Evolutionary conservation across 148 eudicot species (phyloP), one percentile per base, ranked within the genome.

Genomic region (Cornus suecica): DNA sequence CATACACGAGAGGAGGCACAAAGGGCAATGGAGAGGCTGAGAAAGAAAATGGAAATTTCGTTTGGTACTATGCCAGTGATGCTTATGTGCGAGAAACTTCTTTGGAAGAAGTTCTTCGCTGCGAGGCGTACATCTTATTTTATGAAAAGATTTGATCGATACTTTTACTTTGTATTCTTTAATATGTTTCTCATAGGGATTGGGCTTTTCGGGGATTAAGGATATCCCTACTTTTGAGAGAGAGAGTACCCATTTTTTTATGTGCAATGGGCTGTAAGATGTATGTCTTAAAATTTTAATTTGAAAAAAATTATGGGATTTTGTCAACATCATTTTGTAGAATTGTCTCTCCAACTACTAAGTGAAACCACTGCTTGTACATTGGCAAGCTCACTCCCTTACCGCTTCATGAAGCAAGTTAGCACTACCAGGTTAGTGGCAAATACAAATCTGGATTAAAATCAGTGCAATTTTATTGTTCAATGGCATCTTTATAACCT

Each of bases 41-140:
- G 23, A 83, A 81, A 75, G 69, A 73, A 73, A 80, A 65, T 37
- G 79, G 81, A 37, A 84, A 80, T 82, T 70, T 58, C 27, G 79
- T 80, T 56, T 94, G 99, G 99, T 94, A 89, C 79, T 79, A 89
- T 77, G 90, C 85, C 24, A 92, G 97, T 74, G 99, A 94, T 83
- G 80, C 88, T 5, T 24, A 75, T 72, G 89, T 94, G 70, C 88
- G 86, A 16, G 84, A 87, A 88, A 84, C 74, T 81, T 85, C 90
- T 28, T 76, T 90, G 76, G 88, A 90, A 66, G 90, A 90, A 80
- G 98, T 94, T 81, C 88, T 94, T 66, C 70, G 84, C 22, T 84
- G 82, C 29, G 95, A 94, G 76, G 97, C 98, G 61, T 94, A 94
- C 85, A 83, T 94, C 72, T 86, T 94, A 31, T 92, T 94, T 71